phyloP scores from a whole-genome alignment of 1,284 basidiomycete species.

The Cerrena zonata region DNA sequence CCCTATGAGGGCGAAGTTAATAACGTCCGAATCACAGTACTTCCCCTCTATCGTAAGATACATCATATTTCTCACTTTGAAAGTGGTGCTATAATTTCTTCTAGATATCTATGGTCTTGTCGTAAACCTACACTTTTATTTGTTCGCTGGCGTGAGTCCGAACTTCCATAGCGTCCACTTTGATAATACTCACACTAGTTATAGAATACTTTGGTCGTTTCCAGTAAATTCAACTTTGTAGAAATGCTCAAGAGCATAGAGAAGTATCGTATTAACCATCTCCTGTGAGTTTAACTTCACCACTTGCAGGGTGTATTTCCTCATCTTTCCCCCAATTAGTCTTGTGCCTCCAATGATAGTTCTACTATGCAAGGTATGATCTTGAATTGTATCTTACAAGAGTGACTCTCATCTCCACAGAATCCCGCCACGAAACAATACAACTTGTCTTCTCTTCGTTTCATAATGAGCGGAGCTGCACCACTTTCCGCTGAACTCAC shows the following conservation, averaged over 20 bases:
- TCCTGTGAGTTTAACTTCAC: conserved; percentile 39
- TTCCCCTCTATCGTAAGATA: conserved; percentile 33
- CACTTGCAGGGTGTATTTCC: background rate
- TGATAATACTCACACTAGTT: conserved; percentile 5
- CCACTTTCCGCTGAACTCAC: conserved; percentile 67
- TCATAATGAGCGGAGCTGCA: conserved; percentile 67
- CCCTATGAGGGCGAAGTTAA: background rate
- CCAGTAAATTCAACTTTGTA: conserved; percentile 65
- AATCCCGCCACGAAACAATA: conserved; percentile 63
- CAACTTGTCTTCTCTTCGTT: conserved; percentile 55
- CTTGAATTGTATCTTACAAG: background rate
- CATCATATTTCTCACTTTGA: too few relatives aligned
- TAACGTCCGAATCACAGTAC: too few relatives aligned
- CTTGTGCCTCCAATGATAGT: conserved; percentile 67
- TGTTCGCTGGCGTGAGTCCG: conserved; percentile 47
- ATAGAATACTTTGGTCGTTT: conserved; percentile 45
- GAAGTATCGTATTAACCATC: conserved; percentile 55
- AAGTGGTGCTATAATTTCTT: conserved; percentile 1
- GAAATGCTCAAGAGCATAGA: conserved; percentile 64
- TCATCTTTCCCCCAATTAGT: conserved; percentile 28
- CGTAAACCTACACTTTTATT: conserved; percentile 42
- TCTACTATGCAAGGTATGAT: conserved; percentile 51
- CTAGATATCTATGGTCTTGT: conserved; percentile 70
- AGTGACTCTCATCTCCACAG: conserved; percentile 30
- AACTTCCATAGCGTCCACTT: background rate